Evolutionary conservation across 805 yeast species (phyloP).

Genomic region (Wickerhamiella vanderwaltii): DNA sequence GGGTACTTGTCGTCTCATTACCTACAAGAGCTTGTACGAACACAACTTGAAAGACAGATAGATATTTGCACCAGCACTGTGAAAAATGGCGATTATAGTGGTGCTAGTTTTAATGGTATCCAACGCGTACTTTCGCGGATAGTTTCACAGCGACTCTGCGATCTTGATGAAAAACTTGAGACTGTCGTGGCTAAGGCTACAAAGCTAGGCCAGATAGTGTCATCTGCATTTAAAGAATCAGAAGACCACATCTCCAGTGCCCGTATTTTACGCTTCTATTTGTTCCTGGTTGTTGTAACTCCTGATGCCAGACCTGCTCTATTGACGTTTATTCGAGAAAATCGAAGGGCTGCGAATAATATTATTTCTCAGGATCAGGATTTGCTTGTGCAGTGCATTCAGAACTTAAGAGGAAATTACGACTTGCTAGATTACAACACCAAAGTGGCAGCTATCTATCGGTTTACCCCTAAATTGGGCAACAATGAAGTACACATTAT

Average conservation of each 20-base stretch:
- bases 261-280: not conserved
- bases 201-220: too few relatives aligned
- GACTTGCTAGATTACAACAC: not conserved
- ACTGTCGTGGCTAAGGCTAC: too few relatives aligned
- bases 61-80: too few relatives aligned
- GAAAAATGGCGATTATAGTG: too few relatives aligned
- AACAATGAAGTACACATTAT: not conserved
- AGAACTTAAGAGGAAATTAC: not conserved
- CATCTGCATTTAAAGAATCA: too few relatives aligned
- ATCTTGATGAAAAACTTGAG: too few relatives aligned
- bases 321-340: not conserved
- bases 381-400: not conserved
- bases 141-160: too few relatives aligned
- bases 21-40: too few relatives aligned
- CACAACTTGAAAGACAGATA: too few relatives aligned
- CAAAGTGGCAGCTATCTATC: not conserved
- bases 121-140: too few relatives aligned
- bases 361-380: not conserved
- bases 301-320: not conserved
- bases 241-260: not conserved
- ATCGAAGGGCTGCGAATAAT: not conserved
- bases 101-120: too few relatives aligned
- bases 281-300: not conserved
- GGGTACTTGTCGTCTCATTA: too few relatives aligned
- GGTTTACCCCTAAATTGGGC: not conserved